Percentiles rank a stretch among this genome's conserved stretches.
phyloP scores from a whole-genome alignment of 331 rosid genomes.

The Acacia concinna region DNA sequence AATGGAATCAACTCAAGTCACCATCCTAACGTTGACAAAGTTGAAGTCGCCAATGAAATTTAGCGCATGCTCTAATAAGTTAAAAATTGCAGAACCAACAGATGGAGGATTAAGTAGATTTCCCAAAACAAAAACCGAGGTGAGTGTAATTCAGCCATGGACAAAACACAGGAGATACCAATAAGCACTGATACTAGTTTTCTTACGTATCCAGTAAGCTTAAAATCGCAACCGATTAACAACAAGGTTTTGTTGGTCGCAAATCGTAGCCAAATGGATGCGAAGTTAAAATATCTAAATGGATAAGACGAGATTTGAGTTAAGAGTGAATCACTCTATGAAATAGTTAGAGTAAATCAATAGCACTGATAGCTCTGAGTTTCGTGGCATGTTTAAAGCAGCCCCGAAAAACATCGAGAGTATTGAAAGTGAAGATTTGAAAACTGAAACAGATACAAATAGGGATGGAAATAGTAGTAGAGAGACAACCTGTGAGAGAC shows the following conservation, averaged over 20 bases:
- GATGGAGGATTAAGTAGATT: neutral
- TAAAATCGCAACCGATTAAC: neutral
- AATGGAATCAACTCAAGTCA: neutral
- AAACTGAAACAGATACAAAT: neutral
- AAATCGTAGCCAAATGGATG: neutral
- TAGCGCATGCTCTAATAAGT: neutral
- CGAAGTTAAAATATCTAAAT: neutral
- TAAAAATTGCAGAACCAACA: neutral
- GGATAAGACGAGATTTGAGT: neutral
- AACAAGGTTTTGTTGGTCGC: neutral
- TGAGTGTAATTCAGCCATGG: neutral
- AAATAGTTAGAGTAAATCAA: neutral
- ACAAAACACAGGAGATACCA: neutral
- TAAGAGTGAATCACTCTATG: neutral
- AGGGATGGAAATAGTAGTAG: neutral
- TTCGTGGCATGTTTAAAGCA: neutral
- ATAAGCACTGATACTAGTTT: neutral
- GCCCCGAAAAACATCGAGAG: neutral
- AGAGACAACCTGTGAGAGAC: constrained; percentile 48
- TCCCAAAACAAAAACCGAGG: neutral
- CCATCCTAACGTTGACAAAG: neutral
- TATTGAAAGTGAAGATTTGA: neutral
- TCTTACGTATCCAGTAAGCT: neutral
- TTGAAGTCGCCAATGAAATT: neutral
- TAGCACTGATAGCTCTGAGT: neutral